phyloP scores from a whole-genome alignment of 768 basidiomycete species.

The Russula sp. region DNA sequence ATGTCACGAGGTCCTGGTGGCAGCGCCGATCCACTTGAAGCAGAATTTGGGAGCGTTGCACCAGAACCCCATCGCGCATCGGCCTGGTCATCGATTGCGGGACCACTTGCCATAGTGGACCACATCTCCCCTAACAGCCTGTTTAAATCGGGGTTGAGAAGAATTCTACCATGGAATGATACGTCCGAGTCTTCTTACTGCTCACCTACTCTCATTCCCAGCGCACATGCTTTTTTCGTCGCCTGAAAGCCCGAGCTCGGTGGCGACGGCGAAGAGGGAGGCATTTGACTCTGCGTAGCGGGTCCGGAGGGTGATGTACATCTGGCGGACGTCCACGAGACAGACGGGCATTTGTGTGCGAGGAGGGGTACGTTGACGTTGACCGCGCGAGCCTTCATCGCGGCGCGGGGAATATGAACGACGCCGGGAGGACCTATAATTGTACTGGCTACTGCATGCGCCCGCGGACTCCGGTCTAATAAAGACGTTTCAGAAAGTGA shows the following conservation, averaged over 20 bases:
- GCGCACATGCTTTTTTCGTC: conserved; percentile 26
- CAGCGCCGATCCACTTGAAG: background rate
- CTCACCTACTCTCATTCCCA: conserved; percentile 31
- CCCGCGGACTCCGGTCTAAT: conserved; percentile 12
- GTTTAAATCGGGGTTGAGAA: background rate
- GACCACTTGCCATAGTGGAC: conserved; percentile 25
- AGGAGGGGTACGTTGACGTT: conserved; percentile 20
- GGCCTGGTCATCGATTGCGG: conserved; percentile 26
- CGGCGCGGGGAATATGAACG: conserved; percentile 28
- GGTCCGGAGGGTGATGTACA: conserved; percentile 25
- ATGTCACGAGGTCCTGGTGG: conserved; percentile 7
- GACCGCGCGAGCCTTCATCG: conserved; percentile 1
- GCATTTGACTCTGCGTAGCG: conserved; percentile 12
- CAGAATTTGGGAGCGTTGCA: background rate
- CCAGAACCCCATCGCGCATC: conserved; percentile 19
- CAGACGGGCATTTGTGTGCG: background rate
- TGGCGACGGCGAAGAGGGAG: conserved; percentile 14
- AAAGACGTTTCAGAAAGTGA: conserved; percentile 3
- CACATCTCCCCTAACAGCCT: conserved; percentile 30
- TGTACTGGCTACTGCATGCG: background rate
- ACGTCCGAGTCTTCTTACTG: background rate
- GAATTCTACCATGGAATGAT: background rate
- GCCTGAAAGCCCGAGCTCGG: conserved; percentile 18
- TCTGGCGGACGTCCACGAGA: conserved; percentile 25
- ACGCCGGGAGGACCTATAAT: conserved; percentile 4